phyloP scores from a whole-genome alignment of 495 filamentous ascomycete species.

The Lentithecium fluviatile region DNA sequence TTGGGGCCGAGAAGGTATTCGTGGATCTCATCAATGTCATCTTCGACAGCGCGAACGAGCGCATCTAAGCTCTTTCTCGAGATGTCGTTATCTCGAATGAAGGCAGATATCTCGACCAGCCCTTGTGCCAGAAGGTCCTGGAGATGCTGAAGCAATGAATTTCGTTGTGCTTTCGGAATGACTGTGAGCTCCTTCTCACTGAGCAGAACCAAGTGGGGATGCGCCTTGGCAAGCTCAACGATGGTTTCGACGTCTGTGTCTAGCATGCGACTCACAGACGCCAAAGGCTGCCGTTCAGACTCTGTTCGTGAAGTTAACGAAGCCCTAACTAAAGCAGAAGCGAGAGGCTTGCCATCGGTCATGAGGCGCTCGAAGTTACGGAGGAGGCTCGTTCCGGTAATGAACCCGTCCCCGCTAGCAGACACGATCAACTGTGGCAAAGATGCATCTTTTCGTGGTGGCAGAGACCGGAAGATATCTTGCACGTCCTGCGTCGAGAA shows the following conservation, averaged over 20 bases:
- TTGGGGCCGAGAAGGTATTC: slow-evolving; percentile 1
- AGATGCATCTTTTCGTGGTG: not conserved
- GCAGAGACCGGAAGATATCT: not conserved
- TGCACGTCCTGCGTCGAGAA: no score
- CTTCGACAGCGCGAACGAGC: not conserved
- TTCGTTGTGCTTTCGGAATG: slow-evolving; percentile 14
- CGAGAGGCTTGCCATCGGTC: not conserved
- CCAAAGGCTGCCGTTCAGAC: slow-evolving; percentile 12
- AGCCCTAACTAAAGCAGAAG: not conserved
- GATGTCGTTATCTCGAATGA: slow-evolving; percentile 22
- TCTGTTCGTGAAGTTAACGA: not conserved
- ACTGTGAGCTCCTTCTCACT: slow-evolving; percentile 12
- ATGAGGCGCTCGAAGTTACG: not conserved
- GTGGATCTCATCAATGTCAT: not conserved
- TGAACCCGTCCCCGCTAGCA: not conserved
- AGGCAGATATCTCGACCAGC: slow-evolving; percentile 3
- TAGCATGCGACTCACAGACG: slow-evolving; percentile 9
- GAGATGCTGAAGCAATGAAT: not conserved
- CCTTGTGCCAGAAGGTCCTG: not conserved
- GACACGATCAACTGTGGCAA: not conserved
- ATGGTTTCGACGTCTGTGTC: not conserved
- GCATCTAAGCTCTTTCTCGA: slow-evolving; percentile 15
- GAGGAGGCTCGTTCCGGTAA: not conserved
- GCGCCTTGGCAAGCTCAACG: slow-evolving; percentile 5
- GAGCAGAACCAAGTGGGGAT: slow-evolving; percentile 12